Conservation (phyloP, 371 early-diverging fungal genomes). For the Mucor velutinosus region DNA sequence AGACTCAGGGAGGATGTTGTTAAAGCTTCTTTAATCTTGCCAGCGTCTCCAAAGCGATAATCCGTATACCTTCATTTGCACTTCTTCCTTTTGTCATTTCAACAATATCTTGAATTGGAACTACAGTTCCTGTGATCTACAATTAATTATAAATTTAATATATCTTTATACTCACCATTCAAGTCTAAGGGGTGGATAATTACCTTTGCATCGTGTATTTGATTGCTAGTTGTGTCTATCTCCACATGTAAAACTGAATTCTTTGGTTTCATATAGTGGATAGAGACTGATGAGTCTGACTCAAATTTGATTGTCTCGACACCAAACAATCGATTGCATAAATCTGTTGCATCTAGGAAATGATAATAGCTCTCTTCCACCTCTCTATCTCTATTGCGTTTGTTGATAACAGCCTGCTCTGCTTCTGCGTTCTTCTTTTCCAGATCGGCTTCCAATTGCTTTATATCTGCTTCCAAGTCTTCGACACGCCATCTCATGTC, state of each 20-base stretch:
- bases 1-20: slow-evolving; percentile 34
- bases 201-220: slow-evolving; percentile 3
- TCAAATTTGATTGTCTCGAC: slow-evolving; percentile 10
- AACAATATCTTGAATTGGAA: slow-evolving; percentile 15
- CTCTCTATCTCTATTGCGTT: not conserved
- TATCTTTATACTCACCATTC: not conserved
- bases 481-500: slow-evolving; percentile 11
- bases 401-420: not conserved
- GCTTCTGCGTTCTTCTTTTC: not conserved
- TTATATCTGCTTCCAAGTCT: slow-evolving; percentile 6
- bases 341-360: slow-evolving; percentile 1
- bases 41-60: slow-evolving; percentile 11
- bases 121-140: not conserved
- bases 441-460: not conserved
- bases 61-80: slow-evolving; percentile 11
- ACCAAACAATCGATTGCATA: slow-evolving; percentile 4
- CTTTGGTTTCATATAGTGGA: slow-evolving; percentile 2
- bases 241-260: slow-evolving; percentile 2
- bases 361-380: slow-evolving; percentile 1
- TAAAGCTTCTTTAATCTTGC: slow-evolving; percentile 20
- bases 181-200: not conserved
- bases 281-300: not conserved
- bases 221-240: not conserved
- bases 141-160: not conserved
- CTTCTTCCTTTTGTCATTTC: not conserved